Evolutionary conservation across 495 filamentous ascomycete species (phyloP).

Genomic region (Tuber indicum): DNA sequence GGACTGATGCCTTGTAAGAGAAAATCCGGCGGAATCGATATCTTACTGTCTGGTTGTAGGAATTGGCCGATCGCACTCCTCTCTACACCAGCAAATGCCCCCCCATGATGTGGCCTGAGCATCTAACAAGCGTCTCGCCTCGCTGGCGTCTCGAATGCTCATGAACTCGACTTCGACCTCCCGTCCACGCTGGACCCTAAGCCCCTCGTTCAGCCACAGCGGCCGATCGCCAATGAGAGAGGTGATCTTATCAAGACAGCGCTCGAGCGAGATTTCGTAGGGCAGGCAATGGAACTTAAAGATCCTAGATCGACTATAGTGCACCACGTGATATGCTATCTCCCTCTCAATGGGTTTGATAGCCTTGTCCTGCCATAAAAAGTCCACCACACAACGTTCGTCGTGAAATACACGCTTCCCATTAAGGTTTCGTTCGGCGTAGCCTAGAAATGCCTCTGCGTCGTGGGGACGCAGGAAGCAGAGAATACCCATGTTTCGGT

Average conservation of each 20-base stretch:
- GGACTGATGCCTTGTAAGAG: neutral
- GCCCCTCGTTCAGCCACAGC: constrained; percentile 24
- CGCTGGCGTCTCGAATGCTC: constrained; percentile 28
- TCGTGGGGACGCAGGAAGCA: constrained; percentile 28
- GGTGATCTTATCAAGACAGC: neutral
- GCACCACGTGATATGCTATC: constrained; percentile 20
- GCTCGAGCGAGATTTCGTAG: constrained; percentile 19
- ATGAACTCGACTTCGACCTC: constrained; percentile 34
- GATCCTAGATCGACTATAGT: constrained; percentile 19
- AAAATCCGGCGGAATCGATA: neutral
- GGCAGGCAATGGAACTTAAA: constrained; percentile 26
- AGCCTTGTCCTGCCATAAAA: constrained; percentile 32
- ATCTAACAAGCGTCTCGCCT: constrained; percentile 20
- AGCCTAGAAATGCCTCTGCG: constrained; percentile 19
- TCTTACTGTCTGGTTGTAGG: neutral
- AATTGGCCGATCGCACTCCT: constrained; percentile 29
- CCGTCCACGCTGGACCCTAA: constrained; percentile 12
- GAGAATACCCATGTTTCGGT: constrained; percentile 26
- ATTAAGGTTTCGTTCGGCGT: constrained; percentile 16
- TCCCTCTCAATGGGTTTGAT: constrained; percentile 18
- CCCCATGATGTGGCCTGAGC: constrained; percentile 18
- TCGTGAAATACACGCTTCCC: constrained; percentile 16
- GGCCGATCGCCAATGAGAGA: constrained; percentile 22
- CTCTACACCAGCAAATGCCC: constrained; percentile 26
- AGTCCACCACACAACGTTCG: constrained; percentile 17